Evolutionary conservation across 78 protist genomes (phyloP), one percentile per base, ranked within the genome.

Genomic region (Dictyostelium firmibasis): DNA sequence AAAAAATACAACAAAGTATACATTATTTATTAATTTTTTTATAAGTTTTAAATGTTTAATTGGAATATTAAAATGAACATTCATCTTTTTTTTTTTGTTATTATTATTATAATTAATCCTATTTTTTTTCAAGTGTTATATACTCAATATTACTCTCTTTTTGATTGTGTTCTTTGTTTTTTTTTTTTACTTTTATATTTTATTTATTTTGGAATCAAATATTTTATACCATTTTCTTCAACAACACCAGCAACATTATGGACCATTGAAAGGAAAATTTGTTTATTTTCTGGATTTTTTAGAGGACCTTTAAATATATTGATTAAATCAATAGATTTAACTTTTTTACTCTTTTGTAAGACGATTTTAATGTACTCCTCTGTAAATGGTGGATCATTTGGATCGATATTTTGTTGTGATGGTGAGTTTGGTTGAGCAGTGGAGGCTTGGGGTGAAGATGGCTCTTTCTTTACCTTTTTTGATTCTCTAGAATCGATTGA

Each of bases 121-220:
- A n/a, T n/a, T n/a, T n/a, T n/a, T n/a, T n/a, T n/a, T n/a, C n/a
- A n/a, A n/a, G n/a, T n/a, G n/a, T n/a, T n/a, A n/a, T n/a, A n/a
- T n/a, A n/a, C n/a, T n/a, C n/a, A n/a, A n/a, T n/a, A n/a, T n/a
- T n/a, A n/a, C n/a, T n/a, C n/a, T n/a, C n/a, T n/a, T n/a, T n/a
- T n/a, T n/a, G n/a, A n/a, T n/a, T n/a, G n/a, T n/a, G n/a, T n/a
- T n/a, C n/a, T 9, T 41, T 41, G 5, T 6, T 47, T 9, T 47
- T 47, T 47, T 47, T 9, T 47, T 47, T 47, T 47, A 11, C 13
- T 47, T 47, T 47, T 47, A 47, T 47, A 7, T 9, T 47, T 76
- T 41, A 41, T 16, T 50, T 81, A 81, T 81, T 89, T 89, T 79
- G 79, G 69, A 57, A 89, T 83, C n/a, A 89, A 29, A 47, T 89